Evolutionary conservation across 2,329 filamentous ascomycete genomes (phyloP), one percentile per base, ranked within the genome.

Genomic region (Cercospora janseana): DNA sequence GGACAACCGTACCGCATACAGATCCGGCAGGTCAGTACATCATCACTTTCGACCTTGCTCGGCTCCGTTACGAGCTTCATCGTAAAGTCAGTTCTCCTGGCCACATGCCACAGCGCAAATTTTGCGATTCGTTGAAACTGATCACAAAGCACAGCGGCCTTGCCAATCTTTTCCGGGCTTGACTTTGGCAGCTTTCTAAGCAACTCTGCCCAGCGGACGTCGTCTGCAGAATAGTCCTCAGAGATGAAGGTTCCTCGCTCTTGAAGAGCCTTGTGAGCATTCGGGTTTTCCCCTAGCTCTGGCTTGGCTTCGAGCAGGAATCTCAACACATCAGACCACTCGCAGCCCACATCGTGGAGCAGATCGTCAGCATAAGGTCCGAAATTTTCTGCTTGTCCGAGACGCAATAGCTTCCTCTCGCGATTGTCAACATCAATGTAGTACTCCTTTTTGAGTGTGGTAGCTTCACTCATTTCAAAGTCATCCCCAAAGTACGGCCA

Each of bases 81-180:
- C 12, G 46, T 46, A 28, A 38, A 58, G 21, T 58, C 45, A 43
- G 62, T 64, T 31, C 63, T 63, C 41, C 66, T 55, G 12, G 65
- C 70, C 20, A 75, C 55, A 28, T 74, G 71, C 71, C 70, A 74
- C 2, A 74, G 50, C 28, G 66, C 69, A 45, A 73, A 66, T 1
- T 59, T 57, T 12, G 66, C 63, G 15, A 66, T 59, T 3, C 63
- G 57, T 12, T 66, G 55, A 26, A 74, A 71, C 4, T 60, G 61
- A 15, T 68, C 61, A 50, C 71, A 73, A 4, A 69, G 60, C 4
- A 68, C 46, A 9, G 65, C 69, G 6, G 70, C 65, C 42, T 64
- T 57, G 12, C 61, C 63, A 4, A 72, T 44, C 6, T 52, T 54
- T 3, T 48, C 52, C 3, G 60, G 34, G 1, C 27, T 57, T 1